These are phyloP conservation scores for Eucalyptus grandis DNA, from an alignment of 345 rosid genomes.

Conservation along the genomic window DNA sequence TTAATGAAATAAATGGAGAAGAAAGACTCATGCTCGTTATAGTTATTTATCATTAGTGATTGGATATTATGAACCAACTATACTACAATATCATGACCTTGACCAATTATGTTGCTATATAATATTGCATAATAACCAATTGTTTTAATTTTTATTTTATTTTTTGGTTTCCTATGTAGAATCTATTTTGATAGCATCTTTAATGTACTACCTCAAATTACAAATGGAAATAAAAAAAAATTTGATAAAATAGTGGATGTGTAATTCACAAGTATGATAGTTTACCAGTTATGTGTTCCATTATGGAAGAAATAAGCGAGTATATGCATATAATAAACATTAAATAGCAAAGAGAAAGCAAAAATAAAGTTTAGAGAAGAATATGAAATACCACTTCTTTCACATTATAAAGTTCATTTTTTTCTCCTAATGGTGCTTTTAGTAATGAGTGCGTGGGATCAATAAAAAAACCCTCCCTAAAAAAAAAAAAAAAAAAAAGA, in stretches of 20 bases:
- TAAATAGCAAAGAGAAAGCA: not conserved
- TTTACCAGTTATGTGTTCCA: fast-evolving
- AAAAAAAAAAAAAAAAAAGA: no score
- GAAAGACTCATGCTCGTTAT: fast-evolving
- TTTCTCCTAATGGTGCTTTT: not conserved
- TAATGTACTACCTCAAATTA: not conserved
- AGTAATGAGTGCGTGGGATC: not conserved
- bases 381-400: not conserved
- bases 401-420: not conserved
- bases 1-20: no score
- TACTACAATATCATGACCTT: not conserved
- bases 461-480: fast-evolving
- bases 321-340: no score
- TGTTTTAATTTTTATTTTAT: no score
- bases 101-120: not conserved
- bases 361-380: not conserved
- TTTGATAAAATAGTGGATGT: not conserved
- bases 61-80: not conserved
- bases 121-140: not conserved
- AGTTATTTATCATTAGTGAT: not conserved
- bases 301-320: not conserved
- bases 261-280: fast-evolving
- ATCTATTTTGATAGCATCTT: not conserved
- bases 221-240: not conserved
- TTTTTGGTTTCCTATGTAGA: no score